phyloP scores from a whole-genome alignment of 2,329 filamentous ascomycete species.

The Venturia aucupariae region DNA sequence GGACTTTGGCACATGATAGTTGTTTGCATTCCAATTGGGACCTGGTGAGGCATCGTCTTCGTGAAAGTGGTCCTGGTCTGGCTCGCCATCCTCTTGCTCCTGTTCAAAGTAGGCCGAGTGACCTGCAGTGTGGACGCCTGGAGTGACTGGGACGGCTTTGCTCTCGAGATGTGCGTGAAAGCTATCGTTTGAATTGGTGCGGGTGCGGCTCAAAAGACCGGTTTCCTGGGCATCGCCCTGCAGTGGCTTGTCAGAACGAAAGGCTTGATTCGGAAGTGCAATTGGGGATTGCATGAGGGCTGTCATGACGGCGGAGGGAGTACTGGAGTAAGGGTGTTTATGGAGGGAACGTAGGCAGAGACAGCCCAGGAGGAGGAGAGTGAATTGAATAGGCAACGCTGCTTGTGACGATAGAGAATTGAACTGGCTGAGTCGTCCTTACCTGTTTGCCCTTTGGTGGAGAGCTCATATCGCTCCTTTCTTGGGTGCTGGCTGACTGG shows the following conservation, averaged over 20 bases:
- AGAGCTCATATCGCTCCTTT: neutral
- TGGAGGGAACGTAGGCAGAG: neutral
- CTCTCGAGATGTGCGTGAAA: slow-evolving; percentile 1
- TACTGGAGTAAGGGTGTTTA: neutral
- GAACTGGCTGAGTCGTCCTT: neutral
- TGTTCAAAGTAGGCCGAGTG: slow-evolving; percentile 30
- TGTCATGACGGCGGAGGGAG: neutral
- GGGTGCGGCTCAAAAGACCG: neutral
- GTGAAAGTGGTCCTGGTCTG: slow-evolving; percentile 17
- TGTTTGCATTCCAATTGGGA: slow-evolving; percentile 29
- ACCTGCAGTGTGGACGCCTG: slow-evolving; percentile 28
- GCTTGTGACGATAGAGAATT: neutral
- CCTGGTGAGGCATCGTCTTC: slow-evolving; percentile 24
- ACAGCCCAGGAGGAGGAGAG: neutral
- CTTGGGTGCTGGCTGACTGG: neutral
- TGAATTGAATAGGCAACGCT: neutral
- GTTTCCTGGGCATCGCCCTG: slow-evolving; percentile 7
- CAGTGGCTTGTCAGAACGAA: neutral
- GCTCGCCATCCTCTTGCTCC: slow-evolving; percentile 11
- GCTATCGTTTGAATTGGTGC: neutral
- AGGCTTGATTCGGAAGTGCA: neutral
- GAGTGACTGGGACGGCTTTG: slow-evolving; percentile 32
- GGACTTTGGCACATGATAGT: slow-evolving; percentile 16
- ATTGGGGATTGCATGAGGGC: neutral
- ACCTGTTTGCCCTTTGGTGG: neutral